Percentiles rank a stretch among this genome's conserved stretches.
These are phyloP conservation scores for Neopestalotiopsis rosae DNA, from an alignment of 2,329 filamentous ascomycete genomes.

Conservation along the genomic window DNA sequence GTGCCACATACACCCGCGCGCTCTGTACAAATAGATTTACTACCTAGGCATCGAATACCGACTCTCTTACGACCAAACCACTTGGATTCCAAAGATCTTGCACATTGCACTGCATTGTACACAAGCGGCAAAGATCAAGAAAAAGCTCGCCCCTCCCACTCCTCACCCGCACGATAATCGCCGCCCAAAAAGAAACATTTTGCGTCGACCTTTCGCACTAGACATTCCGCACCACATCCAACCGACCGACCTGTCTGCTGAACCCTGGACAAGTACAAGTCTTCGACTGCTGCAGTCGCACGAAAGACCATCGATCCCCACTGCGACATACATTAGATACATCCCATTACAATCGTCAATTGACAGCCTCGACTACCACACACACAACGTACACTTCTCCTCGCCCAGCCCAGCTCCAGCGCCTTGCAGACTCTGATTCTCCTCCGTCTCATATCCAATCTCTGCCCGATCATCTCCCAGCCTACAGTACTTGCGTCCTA, in stretches of 20 bases:
- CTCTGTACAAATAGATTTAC: not conserved
- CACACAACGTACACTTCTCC: not conserved
- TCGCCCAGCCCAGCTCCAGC: not conserved
- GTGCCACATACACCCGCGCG: not conserved
- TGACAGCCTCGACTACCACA: constrained; percentile 4
- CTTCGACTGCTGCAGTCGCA: not conserved
- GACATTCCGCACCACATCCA: not conserved
- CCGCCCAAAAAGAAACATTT: not conserved
- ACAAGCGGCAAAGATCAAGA: not conserved
- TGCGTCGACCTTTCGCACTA: not conserved
- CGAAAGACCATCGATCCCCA: constrained; percentile 7
- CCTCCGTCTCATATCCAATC: not conserved
- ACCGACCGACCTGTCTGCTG: not conserved
- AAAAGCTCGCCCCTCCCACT: not conserved
- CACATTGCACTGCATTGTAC: not conserved
- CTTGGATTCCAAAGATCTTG: not conserved
- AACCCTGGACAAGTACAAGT: constrained; percentile 1
- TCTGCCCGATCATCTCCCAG: constrained; percentile 7
- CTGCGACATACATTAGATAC: constrained; percentile 7
- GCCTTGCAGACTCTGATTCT: not conserved
- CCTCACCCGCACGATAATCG: not conserved
- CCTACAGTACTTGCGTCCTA: not conserved
- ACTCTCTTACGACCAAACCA: not conserved
- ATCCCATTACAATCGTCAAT: not conserved
- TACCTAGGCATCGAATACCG: not conserved